These are phyloP conservation scores for Sclerotinia glacialis DNA, from an alignment of 2,329 filamentous ascomycete genomes.

Conservation along the genomic window DNA sequence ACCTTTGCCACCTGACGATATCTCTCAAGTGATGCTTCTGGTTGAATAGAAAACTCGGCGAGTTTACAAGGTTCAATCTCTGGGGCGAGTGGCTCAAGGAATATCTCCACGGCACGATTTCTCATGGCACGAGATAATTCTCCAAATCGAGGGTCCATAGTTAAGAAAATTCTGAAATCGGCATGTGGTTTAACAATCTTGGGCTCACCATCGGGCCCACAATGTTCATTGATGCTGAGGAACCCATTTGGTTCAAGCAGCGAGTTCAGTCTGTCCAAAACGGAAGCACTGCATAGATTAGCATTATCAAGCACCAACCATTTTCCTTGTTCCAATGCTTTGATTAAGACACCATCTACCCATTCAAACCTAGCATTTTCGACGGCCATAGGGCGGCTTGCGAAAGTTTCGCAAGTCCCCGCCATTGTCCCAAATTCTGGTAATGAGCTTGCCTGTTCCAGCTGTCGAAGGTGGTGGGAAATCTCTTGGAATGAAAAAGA, in stretches of 20 bases:
- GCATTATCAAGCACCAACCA: slow-evolving; percentile 98
- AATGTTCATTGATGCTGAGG: slow-evolving; percentile 91
- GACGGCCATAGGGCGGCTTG: slow-evolving; percentile 54
- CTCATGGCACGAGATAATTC: slow-evolving; percentile 96
- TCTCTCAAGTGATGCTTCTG: slow-evolving; percentile 36
- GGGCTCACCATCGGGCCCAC: slow-evolving; percentile 75
- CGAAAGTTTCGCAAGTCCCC: slow-evolving; percentile 41
- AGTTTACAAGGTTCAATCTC: background rate
- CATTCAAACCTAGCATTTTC: slow-evolving; percentile 86
- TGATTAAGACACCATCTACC: slow-evolving; percentile 89
- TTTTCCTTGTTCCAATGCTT: slow-evolving; percentile 78
- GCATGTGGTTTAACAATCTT: slow-evolving; percentile 77
- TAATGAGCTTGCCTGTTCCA: slow-evolving; percentile 44
- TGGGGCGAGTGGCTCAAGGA: slow-evolving; percentile 51
- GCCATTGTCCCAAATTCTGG: slow-evolving; percentile 33
- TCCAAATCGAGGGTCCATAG: slow-evolving; percentile 86
- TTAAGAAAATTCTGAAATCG: slow-evolving; percentile 89
- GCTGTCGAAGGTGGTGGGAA: slow-evolving; percentile 38
- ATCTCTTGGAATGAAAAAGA: slow-evolving; percentile 33
- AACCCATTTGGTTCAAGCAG: slow-evolving; percentile 86
- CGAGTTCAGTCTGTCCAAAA: slow-evolving; percentile 91
- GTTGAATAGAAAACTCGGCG: slow-evolving; percentile 7
- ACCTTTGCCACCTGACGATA: slow-evolving; percentile 32
- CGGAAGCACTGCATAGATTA: slow-evolving; percentile 92
- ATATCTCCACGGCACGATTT: slow-evolving; percentile 90